These are phyloP conservation scores for Hymenoscyphus scutula DNA, from an alignment of 2,329 filamentous ascomycete genomes.

Conservation along the genomic window DNA sequence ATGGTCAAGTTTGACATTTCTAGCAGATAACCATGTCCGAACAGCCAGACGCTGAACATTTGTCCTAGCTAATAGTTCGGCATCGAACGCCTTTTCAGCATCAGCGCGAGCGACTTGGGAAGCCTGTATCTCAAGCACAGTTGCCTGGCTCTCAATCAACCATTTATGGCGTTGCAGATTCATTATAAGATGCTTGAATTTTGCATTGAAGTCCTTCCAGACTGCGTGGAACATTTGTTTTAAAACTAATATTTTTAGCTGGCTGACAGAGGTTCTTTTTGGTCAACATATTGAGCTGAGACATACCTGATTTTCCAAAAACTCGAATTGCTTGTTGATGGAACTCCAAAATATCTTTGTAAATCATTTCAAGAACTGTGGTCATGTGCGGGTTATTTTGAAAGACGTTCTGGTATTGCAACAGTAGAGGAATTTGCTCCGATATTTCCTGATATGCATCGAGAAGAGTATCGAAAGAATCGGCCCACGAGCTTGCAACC, in stretches of 20 bases:
- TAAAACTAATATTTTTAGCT: slow-evolving; percentile 24
- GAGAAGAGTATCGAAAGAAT: slow-evolving; percentile 39
- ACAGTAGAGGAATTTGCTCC: slow-evolving; percentile 39
- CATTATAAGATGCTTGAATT: slow-evolving; percentile 34
- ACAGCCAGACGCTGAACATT: too few relatives aligned
- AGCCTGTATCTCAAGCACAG: slow-evolving; percentile 15
- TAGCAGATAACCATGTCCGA: too few relatives aligned
- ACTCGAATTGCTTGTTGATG: slow-evolving; percentile 26
- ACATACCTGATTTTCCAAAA: not conserved
- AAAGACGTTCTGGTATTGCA: slow-evolving; percentile 37
- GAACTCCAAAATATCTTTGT: slow-evolving; percentile 41
- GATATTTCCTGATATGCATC: slow-evolving; percentile 42
- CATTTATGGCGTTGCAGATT: slow-evolving; percentile 33
- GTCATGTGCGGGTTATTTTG: slow-evolving; percentile 33
- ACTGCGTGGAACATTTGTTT: slow-evolving; percentile 35
- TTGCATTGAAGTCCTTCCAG: slow-evolving; percentile 36
- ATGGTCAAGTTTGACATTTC: slow-evolving; percentile 8
- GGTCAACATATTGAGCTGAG: too few relatives aligned
- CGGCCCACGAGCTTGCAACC: slow-evolving; percentile 36
- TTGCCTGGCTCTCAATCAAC: slow-evolving; percentile 36
- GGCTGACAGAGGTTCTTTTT: too few relatives aligned
- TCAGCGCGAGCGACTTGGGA: too few relatives aligned
- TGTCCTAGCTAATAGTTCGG: too few relatives aligned
- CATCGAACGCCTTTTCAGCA: too few relatives aligned
- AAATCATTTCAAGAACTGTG: slow-evolving; percentile 37